A percentile compares a stretch with the other conserved stretches of the same genome.
phyloP scores from a whole-genome alignment of 345 rosid species.

The Hirschfeldia incana region DNA sequence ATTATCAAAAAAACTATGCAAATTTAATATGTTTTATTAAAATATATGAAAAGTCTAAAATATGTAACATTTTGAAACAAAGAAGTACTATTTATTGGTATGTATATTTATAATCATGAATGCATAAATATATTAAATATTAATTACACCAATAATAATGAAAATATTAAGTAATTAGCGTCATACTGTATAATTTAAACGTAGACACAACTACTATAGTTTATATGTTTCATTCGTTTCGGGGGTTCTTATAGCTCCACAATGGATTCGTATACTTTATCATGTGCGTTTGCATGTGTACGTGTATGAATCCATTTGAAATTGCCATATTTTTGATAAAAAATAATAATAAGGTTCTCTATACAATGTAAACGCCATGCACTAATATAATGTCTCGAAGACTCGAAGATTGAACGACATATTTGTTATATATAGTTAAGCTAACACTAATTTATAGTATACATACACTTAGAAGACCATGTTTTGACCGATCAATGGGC shows the following conservation, averaged over 20 bases:
- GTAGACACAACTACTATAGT: neutral
- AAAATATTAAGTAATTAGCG: neutral
- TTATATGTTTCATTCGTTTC: neutral
- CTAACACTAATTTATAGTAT: neutral
- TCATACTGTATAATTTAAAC: neutral
- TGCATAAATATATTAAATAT: neutral
- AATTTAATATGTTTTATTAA: no score
- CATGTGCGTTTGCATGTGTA: neutral
- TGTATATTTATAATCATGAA: neutral
- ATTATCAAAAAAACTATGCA: no score
- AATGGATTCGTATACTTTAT: neutral
- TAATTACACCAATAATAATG: neutral
- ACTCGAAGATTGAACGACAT: neutral
- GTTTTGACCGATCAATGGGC: constrained; percentile 41
- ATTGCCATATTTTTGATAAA: neutral
- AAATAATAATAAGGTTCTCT: neutral
- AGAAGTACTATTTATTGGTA: neutral
- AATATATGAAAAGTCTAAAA: no score
- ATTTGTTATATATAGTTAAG: neutral
- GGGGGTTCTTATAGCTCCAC: neutral
- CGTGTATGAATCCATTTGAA: neutral
- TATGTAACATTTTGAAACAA: no score
- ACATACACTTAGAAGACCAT: constrained; percentile 8
- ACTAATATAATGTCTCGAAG: neutral
- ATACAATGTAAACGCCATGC: neutral